phyloP scores from a whole-genome alignment of 1,139 yeast species.

The Sugiyamaella xylanicola region DNA sequence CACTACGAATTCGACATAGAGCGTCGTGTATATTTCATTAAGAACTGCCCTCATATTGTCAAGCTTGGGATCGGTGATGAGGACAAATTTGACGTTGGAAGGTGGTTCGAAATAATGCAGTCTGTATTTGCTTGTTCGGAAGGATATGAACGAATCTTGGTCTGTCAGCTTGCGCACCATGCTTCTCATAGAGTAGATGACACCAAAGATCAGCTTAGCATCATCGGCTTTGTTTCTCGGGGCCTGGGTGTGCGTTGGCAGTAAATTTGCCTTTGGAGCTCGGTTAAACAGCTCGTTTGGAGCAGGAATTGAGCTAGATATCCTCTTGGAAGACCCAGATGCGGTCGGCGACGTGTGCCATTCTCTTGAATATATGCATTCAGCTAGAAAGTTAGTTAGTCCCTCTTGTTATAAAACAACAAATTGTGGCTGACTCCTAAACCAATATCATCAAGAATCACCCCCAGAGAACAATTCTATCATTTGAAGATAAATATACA shows the following conservation, averaged over 20 bases:
- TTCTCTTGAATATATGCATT: conserved; percentile 40
- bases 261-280: conserved; percentile 15
- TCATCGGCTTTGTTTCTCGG: conserved; percentile 49
- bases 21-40: conserved; percentile 65
- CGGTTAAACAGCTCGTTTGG: conserved; percentile 13
- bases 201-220: conserved; percentile 85
- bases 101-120: conserved; percentile 82
- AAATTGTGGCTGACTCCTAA: too few relatives aligned
- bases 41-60: conserved; percentile 64
- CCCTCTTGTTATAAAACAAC: too few relatives aligned
- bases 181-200: conserved; percentile 75
- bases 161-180: conserved; percentile 65
- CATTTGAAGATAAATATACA: too few relatives aligned
- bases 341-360: conserved; percentile 34
- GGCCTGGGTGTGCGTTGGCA: conserved; percentile 40
- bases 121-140: conserved; percentile 70
- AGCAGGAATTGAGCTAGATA: conserved; percentile 29
- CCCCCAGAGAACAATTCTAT: too few relatives aligned
- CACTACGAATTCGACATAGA: conserved; percentile 69
- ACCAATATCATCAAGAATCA: too few relatives aligned
- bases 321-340: conserved; percentile 14
- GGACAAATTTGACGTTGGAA: conserved; percentile 71
- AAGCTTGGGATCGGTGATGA: conserved; percentile 67
- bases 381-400: conserved; percentile 33
- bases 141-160: conserved; percentile 61